Conservation (phyloP, 768 basidiomycete species). For the Brasilioporus rufonigricans region DNA sequence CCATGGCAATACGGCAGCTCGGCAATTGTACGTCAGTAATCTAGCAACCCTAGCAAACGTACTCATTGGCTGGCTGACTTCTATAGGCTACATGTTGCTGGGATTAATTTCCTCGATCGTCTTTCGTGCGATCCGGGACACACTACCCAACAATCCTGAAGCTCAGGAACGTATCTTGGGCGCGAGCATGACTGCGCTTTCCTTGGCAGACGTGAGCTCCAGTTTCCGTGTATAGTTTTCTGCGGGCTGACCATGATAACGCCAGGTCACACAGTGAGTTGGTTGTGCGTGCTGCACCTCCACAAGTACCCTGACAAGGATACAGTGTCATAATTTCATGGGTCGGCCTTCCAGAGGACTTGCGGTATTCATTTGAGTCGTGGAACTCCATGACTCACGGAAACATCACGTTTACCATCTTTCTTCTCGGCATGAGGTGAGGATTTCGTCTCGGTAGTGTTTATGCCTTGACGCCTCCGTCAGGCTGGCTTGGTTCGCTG, state of each 20-base stretch:
- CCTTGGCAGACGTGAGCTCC: conserved; percentile 63
- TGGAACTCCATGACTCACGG: conserved; percentile 79
- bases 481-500: conserved; percentile 57
- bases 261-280: conserved; percentile 61
- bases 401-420: conserved; percentile 52
- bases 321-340: conserved; percentile 57
- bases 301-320: conserved; percentile 3
- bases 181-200: conserved; percentile 58
- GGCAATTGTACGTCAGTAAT: conserved; percentile 51
- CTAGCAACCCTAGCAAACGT: not conserved
- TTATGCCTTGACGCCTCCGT: not conserved
- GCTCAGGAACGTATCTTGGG: conserved; percentile 71
- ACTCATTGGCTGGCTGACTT: not conserved
- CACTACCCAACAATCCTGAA: conserved; percentile 51
- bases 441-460: not conserved
- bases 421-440: conserved; percentile 59
- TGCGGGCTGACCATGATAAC: conserved; percentile 1
- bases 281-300: not conserved
- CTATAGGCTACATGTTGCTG: conserved; percentile 57
- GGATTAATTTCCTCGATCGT: conserved; percentile 65
- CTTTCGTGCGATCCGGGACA: conserved; percentile 64
- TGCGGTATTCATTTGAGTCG: conserved; percentile 45
- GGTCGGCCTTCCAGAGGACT: conserved; percentile 52
- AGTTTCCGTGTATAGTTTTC: not conserved
- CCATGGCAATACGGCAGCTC: conserved; percentile 66